These are phyloP conservation scores for Paramecium biaurelia DNA, from an alignment of 73 alveolate species.

Conservation along the genomic window DNA sequence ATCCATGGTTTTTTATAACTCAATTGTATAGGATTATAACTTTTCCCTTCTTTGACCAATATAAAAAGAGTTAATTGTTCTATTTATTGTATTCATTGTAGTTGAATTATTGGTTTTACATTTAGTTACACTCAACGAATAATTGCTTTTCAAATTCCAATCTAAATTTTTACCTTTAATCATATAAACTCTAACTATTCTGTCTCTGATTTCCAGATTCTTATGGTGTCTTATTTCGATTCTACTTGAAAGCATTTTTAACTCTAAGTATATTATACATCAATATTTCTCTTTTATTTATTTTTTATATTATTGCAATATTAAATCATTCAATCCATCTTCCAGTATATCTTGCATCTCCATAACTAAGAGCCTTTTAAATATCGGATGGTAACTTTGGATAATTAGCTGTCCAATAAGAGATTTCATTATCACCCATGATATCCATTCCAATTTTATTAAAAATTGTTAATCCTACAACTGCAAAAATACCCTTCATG, in stretches of 20 bases:
- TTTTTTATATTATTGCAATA: background rate
- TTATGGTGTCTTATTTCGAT: background rate
- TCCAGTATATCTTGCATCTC: slow-evolving; percentile 12
- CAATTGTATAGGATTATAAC: background rate
- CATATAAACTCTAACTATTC: background rate
- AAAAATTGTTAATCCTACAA: background rate
- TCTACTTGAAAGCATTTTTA: background rate
- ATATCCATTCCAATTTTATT: slow-evolving; percentile 37
- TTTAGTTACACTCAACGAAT: slow-evolving; percentile 1
- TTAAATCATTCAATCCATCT: slow-evolving; percentile 15
- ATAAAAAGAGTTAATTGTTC: background rate
- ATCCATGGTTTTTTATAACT: background rate
- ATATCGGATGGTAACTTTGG: background rate
- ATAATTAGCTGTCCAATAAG: slow-evolving; percentile 8
- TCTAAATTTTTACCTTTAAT: background rate
- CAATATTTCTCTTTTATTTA: background rate
- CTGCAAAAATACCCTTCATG: slow-evolving; percentile 5
- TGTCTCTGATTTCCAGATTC: background rate
- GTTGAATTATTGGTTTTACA: background rate
- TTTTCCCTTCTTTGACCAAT: background rate
- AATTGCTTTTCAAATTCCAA: background rate
- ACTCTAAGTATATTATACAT: background rate
- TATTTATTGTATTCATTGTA: background rate
- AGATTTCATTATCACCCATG: background rate
- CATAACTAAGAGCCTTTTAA: background rate